These are phyloP conservation scores for Saturnispora zaruensis DNA, from an alignment of 805 yeast genomes.

Conservation along the genomic window DNA sequence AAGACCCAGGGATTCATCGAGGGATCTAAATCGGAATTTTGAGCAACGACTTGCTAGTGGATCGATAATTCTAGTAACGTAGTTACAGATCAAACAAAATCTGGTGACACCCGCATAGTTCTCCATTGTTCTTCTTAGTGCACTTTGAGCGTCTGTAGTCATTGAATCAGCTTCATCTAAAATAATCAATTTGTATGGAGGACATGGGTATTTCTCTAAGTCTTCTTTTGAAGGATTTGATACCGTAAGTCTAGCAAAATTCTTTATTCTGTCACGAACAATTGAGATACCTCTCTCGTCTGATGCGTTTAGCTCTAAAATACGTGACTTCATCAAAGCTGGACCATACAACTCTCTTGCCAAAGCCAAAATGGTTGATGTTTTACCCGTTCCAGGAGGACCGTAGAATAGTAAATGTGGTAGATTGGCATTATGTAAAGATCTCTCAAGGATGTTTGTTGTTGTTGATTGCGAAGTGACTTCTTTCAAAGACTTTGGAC, in stretches of 20 bases:
- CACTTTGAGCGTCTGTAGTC: conserved; percentile 96
- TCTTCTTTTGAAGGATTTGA: conserved; percentile 72
- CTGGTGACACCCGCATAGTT: conserved; percentile 83
- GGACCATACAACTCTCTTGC: conserved; percentile 79
- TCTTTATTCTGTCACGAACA: conserved; percentile 77
- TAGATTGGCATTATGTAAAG: conserved; percentile 69
- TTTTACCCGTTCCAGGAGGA: conserved; percentile 92
- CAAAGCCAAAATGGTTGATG: conserved; percentile 78
- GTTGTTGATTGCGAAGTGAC: conserved; percentile 91
- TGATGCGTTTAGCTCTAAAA: conserved; percentile 78
- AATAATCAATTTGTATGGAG: conserved; percentile 89
- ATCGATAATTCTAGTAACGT: conserved; percentile 92
- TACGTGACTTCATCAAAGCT: conserved; percentile 54
- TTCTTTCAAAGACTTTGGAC: conserved; percentile 82
- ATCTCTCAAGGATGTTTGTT: conserved; percentile 69
- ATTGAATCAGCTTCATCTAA: conserved; percentile 97
- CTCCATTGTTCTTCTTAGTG: conserved; percentile 90
- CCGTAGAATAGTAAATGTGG: conserved; percentile 93
- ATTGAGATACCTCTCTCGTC: conserved; percentile 88
- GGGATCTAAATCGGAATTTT: conserved; percentile 79
- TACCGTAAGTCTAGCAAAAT: conserved; percentile 76
- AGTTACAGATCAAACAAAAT: conserved; percentile 91
- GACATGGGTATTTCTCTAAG: conserved; percentile 76
- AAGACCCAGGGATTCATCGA: conserved; percentile 65
- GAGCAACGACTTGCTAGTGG: conserved; percentile 96